These are phyloP conservation scores for Puccinia novopanici DNA, from an alignment of 1,284 basidiomycete species.

Conservation along the genomic window DNA sequence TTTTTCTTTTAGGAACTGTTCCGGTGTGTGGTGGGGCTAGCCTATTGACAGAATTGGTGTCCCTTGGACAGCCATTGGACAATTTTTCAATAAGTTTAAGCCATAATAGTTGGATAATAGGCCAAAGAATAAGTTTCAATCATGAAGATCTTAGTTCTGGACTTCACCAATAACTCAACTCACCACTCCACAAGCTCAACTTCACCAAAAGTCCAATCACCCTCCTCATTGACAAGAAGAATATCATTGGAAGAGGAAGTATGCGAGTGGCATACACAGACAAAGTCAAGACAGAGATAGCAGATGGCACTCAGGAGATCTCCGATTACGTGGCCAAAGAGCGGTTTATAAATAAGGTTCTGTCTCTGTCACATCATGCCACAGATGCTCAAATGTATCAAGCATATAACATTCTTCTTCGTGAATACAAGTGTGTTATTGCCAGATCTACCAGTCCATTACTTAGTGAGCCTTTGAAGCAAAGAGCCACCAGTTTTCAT, in stretches of 20 bases:
- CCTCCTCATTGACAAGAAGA: neutral
- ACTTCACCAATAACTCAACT: neutral
- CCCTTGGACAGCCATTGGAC: neutral
- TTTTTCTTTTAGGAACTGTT: neutral
- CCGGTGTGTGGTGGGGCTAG: neutral
- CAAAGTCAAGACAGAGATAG: neutral
- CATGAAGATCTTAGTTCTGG: neutral
- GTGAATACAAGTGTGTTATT: neutral
- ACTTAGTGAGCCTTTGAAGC: neutral
- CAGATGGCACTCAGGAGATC: neutral
- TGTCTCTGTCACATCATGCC: neutral
- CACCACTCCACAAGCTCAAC: neutral
- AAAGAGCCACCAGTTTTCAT: neutral
- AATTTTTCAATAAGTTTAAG: neutral
- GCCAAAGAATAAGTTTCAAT: neutral
- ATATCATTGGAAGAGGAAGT: neutral
- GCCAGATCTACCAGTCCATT: neutral
- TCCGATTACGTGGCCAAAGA: neutral
- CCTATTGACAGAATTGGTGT: neutral
- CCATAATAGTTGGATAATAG: neutral
- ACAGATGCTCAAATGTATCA: constrained; percentile 13
- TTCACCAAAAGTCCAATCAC: neutral
- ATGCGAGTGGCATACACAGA: neutral
- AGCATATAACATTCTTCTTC: neutral
- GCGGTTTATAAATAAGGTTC: neutral